Conservation (phyloP, 2,329 filamentous ascomycete species). For the Byssoonygena ceratinophila region DNA sequence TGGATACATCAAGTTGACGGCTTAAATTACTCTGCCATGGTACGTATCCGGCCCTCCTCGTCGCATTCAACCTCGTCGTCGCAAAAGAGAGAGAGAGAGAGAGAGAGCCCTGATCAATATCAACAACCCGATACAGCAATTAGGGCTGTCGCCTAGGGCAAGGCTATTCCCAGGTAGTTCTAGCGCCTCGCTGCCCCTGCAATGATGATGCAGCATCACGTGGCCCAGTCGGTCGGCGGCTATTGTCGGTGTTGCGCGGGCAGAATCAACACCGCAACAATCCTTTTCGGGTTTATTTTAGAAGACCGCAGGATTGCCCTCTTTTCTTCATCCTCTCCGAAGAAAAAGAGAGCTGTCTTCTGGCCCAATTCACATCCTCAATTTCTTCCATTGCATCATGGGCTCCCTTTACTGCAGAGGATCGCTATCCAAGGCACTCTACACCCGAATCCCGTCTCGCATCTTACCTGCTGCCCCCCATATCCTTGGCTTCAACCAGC, state of each 20-base stretch:
- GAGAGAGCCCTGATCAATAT: too few species aligned
- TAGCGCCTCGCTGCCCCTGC: too few species aligned
- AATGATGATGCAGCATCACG: conserved; percentile 1
- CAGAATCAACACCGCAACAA: conserved; percentile 7
- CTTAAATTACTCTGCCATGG: too few species aligned
- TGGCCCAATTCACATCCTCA: neutral
- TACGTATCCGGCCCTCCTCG: too few species aligned
- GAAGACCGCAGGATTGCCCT: neutral
- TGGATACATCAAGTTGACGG: too few species aligned
- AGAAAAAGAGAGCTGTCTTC: conserved; percentile 6
- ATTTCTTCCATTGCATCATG: conserved; percentile 9
- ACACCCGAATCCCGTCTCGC: conserved; percentile 22
- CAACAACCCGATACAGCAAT: neutral
- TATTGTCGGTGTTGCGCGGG: conserved; percentile 8
- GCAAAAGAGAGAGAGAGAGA: neutral
- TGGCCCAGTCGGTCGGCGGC: conserved; percentile 1
- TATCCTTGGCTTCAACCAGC: conserved; percentile 1
- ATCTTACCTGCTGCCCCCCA: conserved; percentile 20
- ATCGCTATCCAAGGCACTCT: conserved; percentile 24
- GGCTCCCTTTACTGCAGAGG: conserved; percentile 23
- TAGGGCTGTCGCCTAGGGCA: neutral
- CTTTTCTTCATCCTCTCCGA: conserved; percentile 7
- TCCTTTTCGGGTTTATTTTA: conserved; percentile 5
- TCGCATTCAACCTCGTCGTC: neutral
- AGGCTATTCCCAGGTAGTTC: neutral